Evolutionary conservation across 108 stramenopile genomes (phyloP).

Genomic region (Chaetoceros muelleri): DNA sequence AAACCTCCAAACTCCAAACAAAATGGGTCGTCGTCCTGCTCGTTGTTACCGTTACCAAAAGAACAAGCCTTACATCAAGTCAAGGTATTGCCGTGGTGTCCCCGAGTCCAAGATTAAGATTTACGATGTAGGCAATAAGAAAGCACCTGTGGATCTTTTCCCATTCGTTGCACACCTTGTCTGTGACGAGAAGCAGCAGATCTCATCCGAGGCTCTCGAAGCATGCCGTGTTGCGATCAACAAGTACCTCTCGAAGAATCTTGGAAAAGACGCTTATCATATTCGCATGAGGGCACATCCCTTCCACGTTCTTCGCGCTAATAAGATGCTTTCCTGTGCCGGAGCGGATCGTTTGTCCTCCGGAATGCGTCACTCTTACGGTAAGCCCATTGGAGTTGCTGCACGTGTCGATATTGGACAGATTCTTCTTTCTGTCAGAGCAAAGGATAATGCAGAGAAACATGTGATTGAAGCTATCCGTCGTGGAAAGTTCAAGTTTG

Average conservation of each 20-base stretch:
- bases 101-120: constrained; percentile 99
- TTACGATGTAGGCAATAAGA: constrained; percentile 98
- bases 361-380: constrained; percentile 99
- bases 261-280: constrained; percentile 99
- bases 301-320: constrained; percentile 98
- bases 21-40: constrained; percentile 92
- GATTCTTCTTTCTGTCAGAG: constrained; percentile 88
- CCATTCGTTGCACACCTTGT: constrained; percentile 99
- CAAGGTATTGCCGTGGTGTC: constrained; percentile 99
- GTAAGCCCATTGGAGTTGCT: constrained; percentile 98
- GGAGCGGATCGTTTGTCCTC: constrained; percentile 98
- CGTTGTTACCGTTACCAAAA: constrained; percentile 99
- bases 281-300: constrained; percentile 99
- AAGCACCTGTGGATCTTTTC: constrained; percentile 96
- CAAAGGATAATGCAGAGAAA: constrained; percentile 85
- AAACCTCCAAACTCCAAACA: too few relatives aligned
- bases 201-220: constrained; percentile 98
- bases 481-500: constrained; percentile 99
- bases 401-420: constrained; percentile 99
- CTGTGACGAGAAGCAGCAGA: constrained; percentile 99
- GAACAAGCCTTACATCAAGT: constrained; percentile 99
- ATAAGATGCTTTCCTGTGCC: constrained; percentile 99
- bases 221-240: constrained; percentile 99
- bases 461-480: constrained; percentile 97
- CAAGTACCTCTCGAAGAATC: constrained; percentile 98